Percentiles rank a stretch among this genome's conserved stretches.
phyloP scores from a whole-genome alignment of 1,284 basidiomycete genomes.

The Austroboletus rostrupii region DNA sequence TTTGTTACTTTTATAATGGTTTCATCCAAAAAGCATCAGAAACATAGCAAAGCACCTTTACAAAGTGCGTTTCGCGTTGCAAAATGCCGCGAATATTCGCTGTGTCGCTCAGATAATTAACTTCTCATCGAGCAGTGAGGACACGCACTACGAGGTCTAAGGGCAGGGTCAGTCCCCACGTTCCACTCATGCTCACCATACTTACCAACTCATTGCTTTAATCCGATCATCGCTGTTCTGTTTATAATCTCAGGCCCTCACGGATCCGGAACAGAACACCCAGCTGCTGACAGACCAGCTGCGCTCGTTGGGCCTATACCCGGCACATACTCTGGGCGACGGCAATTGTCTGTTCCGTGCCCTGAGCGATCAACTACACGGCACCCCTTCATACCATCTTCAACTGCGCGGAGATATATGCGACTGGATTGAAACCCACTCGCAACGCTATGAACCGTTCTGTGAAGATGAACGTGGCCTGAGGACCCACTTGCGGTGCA shows the following conservation, averaged over 20 bases:
- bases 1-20: constrained; percentile 36
- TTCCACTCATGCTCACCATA: constrained; percentile 22
- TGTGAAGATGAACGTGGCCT: constrained; percentile 83
- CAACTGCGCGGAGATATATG: constrained; percentile 75
- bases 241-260: constrained; percentile 42
- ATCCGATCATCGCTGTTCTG: constrained; percentile 14
- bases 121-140: constrained; percentile 45
- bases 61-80: constrained; percentile 34
- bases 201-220: constrained; percentile 15
- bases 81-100: constrained; percentile 22
- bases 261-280: constrained; percentile 63
- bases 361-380: constrained; percentile 78
- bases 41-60: constrained; percentile 28
- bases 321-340: constrained; percentile 75
- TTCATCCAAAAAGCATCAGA: constrained; percentile 34
- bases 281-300: constrained; percentile 66
- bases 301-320: constrained; percentile 70
- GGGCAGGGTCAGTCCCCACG: constrained; percentile 45
- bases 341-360: constrained; percentile 88
- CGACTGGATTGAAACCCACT: constrained; percentile 72
- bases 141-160: constrained; percentile 63
- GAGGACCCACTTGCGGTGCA: constrained; percentile 66
- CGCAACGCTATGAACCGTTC: constrained; percentile 78
- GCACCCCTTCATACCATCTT: constrained; percentile 66
- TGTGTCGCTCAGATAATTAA: constrained; percentile 23